phyloP scores from a whole-genome alignment of 352 stramenopile species.

The Phytophthora multivora region DNA sequence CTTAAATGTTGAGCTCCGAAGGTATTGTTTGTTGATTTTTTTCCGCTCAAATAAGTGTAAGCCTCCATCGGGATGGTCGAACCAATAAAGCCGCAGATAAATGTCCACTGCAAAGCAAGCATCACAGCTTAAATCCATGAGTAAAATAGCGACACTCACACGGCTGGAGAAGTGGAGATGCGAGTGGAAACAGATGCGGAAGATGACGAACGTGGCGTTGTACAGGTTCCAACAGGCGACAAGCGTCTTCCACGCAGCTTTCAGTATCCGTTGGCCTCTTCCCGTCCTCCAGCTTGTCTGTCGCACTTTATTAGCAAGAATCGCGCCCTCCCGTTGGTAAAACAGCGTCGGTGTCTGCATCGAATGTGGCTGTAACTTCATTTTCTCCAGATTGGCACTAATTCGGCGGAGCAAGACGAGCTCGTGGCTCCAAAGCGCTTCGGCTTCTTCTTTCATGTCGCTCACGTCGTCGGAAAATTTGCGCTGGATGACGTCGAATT shows the following conservation, averaged over 20 bases:
- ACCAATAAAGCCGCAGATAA: slow-evolving; percentile 70
- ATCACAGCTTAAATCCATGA: slow-evolving; percentile 45
- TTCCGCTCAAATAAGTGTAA: slow-evolving; percentile 43
- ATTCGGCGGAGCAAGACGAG: slow-evolving; percentile 36
- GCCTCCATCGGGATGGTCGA: slow-evolving; percentile 57
- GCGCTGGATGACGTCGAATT: slow-evolving; percentile 64
- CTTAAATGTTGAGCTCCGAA: slow-evolving; percentile 36
- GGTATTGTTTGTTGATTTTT: slow-evolving; percentile 48
- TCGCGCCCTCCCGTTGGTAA: slow-evolving; percentile 49
- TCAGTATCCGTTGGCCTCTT: no score
- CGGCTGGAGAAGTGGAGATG: slow-evolving; percentile 16
- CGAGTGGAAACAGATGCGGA: slow-evolving; percentile 64
- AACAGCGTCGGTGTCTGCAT: slow-evolving; percentile 58
- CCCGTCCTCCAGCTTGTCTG: no score
- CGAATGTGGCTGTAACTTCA: slow-evolving; percentile 61
- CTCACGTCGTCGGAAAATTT: slow-evolving; percentile 65
- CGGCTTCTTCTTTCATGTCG: slow-evolving; percentile 47
- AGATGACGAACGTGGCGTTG: slow-evolving; percentile 68
- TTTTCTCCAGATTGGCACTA: slow-evolving; percentile 45
- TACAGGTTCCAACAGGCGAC: slow-evolving; percentile 67
- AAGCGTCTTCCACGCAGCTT: slow-evolving; percentile 41
- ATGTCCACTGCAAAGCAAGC: slow-evolving; percentile 51
- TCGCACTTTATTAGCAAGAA: slow-evolving; percentile 2
- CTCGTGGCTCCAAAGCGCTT: slow-evolving; percentile 42
- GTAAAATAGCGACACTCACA: slow-evolving; percentile 23